These are phyloP conservation scores for Pseudogymnoascus sp. DNA, from an alignment of 2,329 filamentous ascomycete genomes.

Conservation along the genomic window DNA sequence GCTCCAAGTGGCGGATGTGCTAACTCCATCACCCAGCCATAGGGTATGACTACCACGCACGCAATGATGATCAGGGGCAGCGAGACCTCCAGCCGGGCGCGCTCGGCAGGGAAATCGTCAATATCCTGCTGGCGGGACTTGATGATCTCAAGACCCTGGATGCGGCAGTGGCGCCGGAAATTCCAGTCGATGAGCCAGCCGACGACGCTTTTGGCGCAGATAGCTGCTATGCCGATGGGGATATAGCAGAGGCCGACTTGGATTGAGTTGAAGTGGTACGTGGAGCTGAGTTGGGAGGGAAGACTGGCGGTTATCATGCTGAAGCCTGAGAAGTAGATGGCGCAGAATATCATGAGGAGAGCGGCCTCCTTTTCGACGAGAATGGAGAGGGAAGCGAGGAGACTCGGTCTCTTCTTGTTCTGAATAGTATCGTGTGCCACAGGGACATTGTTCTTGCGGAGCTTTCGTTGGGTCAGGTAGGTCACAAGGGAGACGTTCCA, in stretches of 20 bases:
- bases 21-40: conserved; percentile 12
- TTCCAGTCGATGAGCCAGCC: conserved; percentile 58
- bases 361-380: conserved; percentile 21
- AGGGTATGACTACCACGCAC: not conserved
- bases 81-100: conserved; percentile 13
- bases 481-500: not conserved
- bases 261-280: conserved; percentile 27
- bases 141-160: conserved; percentile 9
- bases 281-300: conserved; percentile 23
- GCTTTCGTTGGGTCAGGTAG: conserved; percentile 1
- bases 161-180: conserved; percentile 42
- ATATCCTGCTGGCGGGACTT: conserved; percentile 10
- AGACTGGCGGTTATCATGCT: conserved; percentile 23
- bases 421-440: not conserved
- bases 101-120: conserved; percentile 11
- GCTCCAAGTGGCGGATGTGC: not conserved
- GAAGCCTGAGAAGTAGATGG: conserved; percentile 23
- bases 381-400: conserved; percentile 20
- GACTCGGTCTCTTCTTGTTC: conserved; percentile 16
- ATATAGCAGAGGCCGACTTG: conserved; percentile 28
- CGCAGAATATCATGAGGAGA: conserved; percentile 21
- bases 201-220: conserved; percentile 36
- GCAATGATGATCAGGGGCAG: conserved; percentile 8
- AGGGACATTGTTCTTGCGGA: not conserved
- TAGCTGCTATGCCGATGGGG: conserved; percentile 42